Base-by-base conservation (phyloP, 2,329 filamentous ascomycete genomes). In the Coniochaeta ligniaria region DNA sequence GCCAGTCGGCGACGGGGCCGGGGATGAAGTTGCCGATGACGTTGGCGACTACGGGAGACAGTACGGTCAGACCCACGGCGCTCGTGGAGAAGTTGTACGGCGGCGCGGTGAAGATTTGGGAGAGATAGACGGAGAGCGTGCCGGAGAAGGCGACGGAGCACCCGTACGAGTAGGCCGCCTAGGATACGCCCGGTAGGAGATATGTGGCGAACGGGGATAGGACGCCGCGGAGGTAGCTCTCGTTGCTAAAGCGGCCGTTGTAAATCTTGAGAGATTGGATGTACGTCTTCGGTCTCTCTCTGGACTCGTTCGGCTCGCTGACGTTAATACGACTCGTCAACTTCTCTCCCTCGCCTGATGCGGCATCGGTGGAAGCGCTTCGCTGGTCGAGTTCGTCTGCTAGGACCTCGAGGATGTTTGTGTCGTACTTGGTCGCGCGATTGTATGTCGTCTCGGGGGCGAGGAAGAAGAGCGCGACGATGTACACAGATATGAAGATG, bases 51-150 rank as follows among this genome's bases (percentile, higher is more conserved):
- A 77, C 75, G 0, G 76, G 74, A 0, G 73, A 33, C 6, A 33
- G 31, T 9, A 33, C 73, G 7, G 77, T 61, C 2, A 74, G 24
- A 61, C 63, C 1, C 77, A 65, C 57, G 76, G 76, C 28, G 77
- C 73, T 69, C 1, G 74, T 66, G 22, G 64, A 65, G 56, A 78
- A 70, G 57, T 68, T 66, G 66, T 78, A 78, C 1, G 76, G 76
- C 24, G 75, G 73, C 4, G 68, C 68, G 58, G 71, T 73, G 69
- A 78, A 78, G 28, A 78, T 73, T 57, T 74, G 76, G 14, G 76
- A 74, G 61, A 77, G 71, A 16, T 41, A 61, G 31, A 33, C 36
- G 36, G 36, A 41, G 26, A 17, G 20, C 33, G 9, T 33, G 41
- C 12, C 17, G 7, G 20, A 16, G 2, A n/a, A 59, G 6, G 33